Evolutionary conservation across 2,329 filamentous ascomycete genomes (phyloP).

Genomic region (Colletotrichum acutatum): DNA sequence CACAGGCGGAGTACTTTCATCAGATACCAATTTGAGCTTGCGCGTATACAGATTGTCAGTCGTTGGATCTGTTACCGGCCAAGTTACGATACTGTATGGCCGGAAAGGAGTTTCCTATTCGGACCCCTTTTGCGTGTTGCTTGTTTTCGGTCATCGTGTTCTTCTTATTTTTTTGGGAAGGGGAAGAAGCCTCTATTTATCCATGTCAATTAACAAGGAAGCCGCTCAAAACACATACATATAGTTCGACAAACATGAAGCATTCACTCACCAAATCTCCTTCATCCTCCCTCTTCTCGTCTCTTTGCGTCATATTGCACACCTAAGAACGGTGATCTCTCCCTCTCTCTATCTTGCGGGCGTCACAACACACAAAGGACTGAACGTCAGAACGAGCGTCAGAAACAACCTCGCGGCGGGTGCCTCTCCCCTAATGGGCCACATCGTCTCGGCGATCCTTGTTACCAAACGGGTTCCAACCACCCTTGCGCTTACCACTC

Average conservation of each 20-base stretch:
- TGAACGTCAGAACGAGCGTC: conserved; percentile 14
- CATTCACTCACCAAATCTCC: conserved; percentile 29
- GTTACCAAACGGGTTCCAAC: neutral
- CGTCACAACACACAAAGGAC: conserved; percentile 16
- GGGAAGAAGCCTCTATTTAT: conserved; percentile 24
- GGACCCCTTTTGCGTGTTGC: conserved; percentile 20
- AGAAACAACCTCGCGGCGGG: neutral
- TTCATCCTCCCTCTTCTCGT: neutral
- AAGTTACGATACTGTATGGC: conserved; percentile 12
- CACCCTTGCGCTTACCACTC: neutral
- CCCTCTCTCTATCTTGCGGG: conserved; percentile 8
- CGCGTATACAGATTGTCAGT: conserved; percentile 34
- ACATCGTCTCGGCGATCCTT: neutral
- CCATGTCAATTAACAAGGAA: conserved; percentile 22
- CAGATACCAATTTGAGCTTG: conserved; percentile 35
- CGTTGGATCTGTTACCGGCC: conserved; percentile 30
- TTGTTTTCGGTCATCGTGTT: conserved; percentile 14
- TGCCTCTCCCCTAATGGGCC: neutral
- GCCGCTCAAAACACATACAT: conserved; percentile 28
- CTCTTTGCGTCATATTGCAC: neutral
- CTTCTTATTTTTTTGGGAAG: conserved; percentile 12
- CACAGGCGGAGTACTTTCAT: conserved; percentile 32
- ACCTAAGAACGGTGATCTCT: neutral
- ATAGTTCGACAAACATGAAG: conserved; percentile 27
- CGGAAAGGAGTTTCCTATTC: conserved; percentile 7